phyloP scores from a whole-genome alignment of 495 filamentous ascomycete species.

The Neurospora sp. region DNA sequence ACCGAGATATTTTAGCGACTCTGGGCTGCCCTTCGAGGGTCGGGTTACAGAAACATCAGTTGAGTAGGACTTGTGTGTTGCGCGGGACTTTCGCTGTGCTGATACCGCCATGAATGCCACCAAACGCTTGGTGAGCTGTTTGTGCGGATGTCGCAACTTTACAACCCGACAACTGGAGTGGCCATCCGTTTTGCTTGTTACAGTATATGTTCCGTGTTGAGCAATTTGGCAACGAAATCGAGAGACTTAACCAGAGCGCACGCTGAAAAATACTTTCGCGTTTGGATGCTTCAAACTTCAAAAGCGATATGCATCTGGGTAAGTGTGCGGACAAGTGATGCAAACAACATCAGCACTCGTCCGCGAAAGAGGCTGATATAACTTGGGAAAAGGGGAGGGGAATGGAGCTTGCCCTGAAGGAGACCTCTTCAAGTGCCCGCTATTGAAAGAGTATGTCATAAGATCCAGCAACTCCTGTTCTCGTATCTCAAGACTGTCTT shows the following conservation, averaged over 20 bases:
- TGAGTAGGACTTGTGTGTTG: not conserved
- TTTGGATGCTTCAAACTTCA: not conserved
- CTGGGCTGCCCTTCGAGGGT: not conserved
- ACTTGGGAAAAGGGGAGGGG: not conserved
- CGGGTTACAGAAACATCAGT: not conserved
- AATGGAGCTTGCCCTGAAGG: not conserved
- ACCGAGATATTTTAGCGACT: not conserved
- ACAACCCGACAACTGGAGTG: not conserved
- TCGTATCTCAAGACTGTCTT: not conserved
- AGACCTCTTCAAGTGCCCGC: not conserved
- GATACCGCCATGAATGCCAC: not conserved
- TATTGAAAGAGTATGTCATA: not conserved
- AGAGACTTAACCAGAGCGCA: not conserved
- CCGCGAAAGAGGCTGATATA: not conserved
- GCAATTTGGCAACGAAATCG: not conserved
- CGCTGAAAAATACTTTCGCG: not conserved
- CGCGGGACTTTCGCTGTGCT: not conserved
- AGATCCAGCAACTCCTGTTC: not conserved
- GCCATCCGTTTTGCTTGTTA: not conserved
- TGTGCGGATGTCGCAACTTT: not conserved
- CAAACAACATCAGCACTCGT: not conserved
- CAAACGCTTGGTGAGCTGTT: not conserved
- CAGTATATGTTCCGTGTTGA: not conserved
- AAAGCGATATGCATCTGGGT: not conserved
- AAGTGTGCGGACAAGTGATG: not conserved